Evolutionary conservation across 306 rosid species (phyloP), one percentile per base, ranked within the genome.

Genomic region (Cicer judaicum): DNA sequence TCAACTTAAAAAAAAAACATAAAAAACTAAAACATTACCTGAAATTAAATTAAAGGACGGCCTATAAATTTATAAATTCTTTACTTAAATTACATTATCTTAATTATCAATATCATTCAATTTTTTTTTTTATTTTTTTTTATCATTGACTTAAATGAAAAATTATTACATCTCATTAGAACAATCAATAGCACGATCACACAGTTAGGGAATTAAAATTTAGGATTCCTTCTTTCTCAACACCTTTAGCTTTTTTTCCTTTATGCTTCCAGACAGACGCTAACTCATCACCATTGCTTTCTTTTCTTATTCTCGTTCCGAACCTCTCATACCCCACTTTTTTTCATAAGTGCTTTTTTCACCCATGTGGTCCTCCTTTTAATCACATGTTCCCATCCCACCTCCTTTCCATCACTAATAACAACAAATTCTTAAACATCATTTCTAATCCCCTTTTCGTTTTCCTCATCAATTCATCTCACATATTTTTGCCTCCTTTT

Each of bases 341-440:
- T 54, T 42, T 56, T 38, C 15, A 29, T 10, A 69, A 38, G 0
- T 44, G 80, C 78, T 44, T 62, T 69, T 78, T 70, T 46, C 52
- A 39, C 48, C 40, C 66, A 71, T 52, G 62, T 78, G 88, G 81
- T 70, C 68, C 81, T 85, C 66, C 66, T 74, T 34, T 34, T 44
- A 71, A 42, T 85, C 88, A 78, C 88, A 81, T 78, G 85, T 83
- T 56, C 76, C 73, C 73, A 70, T 69, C 79, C 70, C 77, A 70
- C 78, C 79, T 42, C 81, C 79, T 83, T 83, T 83, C 62, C 77
- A 59, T 70, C 81, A 44, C 81, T 78, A 70, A 81, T 6, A 60
- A 13, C 34, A 18, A 60, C 18, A 10, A 34, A 29, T 59, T 11
- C 14, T 59, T 59, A 29, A 59, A 59, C 83, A 84, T 78, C 77